phyloP scores from a whole-genome alignment of 768 basidiomycete species.

The Boletales sp. region DNA sequence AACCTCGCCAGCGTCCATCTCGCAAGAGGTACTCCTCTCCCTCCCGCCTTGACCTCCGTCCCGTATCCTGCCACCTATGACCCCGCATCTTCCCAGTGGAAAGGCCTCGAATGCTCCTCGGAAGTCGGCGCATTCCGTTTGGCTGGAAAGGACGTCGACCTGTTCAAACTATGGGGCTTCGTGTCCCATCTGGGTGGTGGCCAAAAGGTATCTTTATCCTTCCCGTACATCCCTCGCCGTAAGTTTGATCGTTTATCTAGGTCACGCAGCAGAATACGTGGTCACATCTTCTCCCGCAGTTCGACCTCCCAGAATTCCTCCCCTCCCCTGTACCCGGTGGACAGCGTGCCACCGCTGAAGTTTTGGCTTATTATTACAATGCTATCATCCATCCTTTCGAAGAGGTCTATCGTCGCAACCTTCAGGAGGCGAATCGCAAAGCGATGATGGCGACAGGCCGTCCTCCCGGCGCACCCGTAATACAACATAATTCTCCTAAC shows the following conservation, averaged over 20 bases:
- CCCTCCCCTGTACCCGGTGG: constrained; percentile 45
- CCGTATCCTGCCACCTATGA: constrained; percentile 58
- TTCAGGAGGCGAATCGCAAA: constrained; percentile 58
- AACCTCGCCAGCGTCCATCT: constrained; percentile 60
- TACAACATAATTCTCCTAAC: constrained; percentile 15
- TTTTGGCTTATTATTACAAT: constrained; percentile 59
- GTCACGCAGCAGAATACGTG: constrained; percentile 53
- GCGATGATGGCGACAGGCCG: constrained; percentile 43
- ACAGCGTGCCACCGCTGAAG: constrained; percentile 44
- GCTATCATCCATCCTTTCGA: constrained; percentile 69
- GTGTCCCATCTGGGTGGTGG: constrained; percentile 62
- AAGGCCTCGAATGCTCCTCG: constrained; percentile 55
- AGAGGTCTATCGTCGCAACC: constrained; percentile 59
- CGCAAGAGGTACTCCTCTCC: constrained; percentile 60
- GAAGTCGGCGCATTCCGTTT: constrained; percentile 65
- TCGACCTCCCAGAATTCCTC: constrained; percentile 60
- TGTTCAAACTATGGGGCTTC: constrained; percentile 69
- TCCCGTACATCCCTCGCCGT: constrained; percentile 9
- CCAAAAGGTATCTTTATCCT: constrained; percentile 46
- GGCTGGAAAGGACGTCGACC: constrained; percentile 70
- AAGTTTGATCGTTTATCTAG: constrained; percentile 30
- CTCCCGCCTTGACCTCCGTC: constrained; percentile 67
- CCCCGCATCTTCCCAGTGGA: constrained; percentile 59
- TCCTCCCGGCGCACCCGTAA: constrained; percentile 12
- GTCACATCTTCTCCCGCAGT: constrained; percentile 48